Evolutionary conservation across 2,329 filamentous ascomycete genomes (phyloP).

Genomic region (Cladosporium phlei): DNA sequence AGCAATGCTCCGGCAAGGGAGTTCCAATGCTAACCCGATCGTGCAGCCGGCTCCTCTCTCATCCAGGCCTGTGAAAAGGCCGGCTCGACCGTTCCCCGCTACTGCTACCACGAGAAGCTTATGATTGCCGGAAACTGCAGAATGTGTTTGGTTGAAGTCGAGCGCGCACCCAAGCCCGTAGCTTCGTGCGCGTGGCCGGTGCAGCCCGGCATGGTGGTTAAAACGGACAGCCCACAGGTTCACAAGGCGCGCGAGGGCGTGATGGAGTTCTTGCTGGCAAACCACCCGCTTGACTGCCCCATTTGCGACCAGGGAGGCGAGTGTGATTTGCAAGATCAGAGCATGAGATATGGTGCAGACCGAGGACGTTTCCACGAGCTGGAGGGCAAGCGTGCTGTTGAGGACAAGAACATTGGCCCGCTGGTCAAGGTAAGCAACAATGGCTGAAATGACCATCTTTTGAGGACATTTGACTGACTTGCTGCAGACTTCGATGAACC

Average conservation of each 20-base stretch:
- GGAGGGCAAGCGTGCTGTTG: constrained; percentile 91
- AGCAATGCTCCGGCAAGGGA: neutral
- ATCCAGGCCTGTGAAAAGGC: constrained; percentile 99
- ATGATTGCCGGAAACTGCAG: constrained; percentile 99
- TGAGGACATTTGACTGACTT: constrained; percentile 14
- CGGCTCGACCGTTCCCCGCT: constrained; percentile 85
- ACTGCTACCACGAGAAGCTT: constrained; percentile 99
- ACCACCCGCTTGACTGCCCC: constrained; percentile 92
- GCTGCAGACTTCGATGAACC: constrained; percentile 86
- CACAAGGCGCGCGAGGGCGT: constrained; percentile 98
- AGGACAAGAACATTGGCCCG: constrained; percentile 99
- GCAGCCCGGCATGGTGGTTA: constrained; percentile 97
- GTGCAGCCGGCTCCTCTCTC: constrained; percentile 82
- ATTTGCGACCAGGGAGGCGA: constrained; percentile 99
- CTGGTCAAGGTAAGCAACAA: constrained; percentile 65
- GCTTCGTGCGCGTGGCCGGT: constrained; percentile 99
- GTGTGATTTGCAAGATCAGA: constrained; percentile 98
- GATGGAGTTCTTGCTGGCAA: constrained; percentile 97
- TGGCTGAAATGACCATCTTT: neutral
- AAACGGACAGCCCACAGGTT: constrained; percentile 91
- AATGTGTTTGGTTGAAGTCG: constrained; percentile 99
- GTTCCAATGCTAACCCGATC: constrained; percentile 18
- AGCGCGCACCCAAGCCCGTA: constrained; percentile 91
- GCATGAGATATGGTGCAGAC: constrained; percentile 96
- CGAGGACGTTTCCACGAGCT: constrained; percentile 95